Evolutionary conservation across 331 rosid species (phyloP).

Genomic region (Spiraea crenata): DNA sequence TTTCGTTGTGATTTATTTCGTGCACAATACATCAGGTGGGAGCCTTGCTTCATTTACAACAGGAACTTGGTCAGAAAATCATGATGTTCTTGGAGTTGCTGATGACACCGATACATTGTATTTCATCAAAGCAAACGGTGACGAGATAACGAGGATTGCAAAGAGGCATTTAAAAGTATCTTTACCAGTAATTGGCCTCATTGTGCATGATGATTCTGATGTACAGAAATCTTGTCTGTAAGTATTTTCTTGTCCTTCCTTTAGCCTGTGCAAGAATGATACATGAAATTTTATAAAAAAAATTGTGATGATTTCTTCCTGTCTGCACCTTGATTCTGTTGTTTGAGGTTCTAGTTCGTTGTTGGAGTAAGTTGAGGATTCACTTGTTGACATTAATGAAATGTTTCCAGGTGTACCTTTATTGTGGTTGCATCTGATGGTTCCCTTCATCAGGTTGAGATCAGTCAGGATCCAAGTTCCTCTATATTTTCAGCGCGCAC

Average conservation of each 20-base stretch:
- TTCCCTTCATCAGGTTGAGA: conserved; percentile 70
- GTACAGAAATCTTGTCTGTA: conserved; percentile 52
- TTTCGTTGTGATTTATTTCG: conserved; percentile 15
- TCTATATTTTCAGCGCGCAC: conserved; percentile 40
- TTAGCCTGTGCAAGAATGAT: conserved; percentile 16
- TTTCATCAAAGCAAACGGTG: conserved; percentile 78
- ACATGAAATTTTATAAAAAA: background rate
- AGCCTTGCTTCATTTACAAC: conserved; percentile 63
- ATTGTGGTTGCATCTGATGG: conserved; percentile 70
- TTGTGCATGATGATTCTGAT: conserved; percentile 46
- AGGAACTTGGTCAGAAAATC: conserved; percentile 89
- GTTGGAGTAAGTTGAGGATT: conserved; percentile 18
- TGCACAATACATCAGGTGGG: conserved; percentile 47
- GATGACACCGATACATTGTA: conserved; percentile 68
- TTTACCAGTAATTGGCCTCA: conserved; percentile 57
- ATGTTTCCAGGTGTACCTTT: conserved; percentile 73
- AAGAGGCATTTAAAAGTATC: conserved; percentile 66
- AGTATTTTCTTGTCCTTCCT: conserved; percentile 31
- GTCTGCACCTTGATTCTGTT: conserved; percentile 25
- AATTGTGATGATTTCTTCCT: conserved; percentile 8
- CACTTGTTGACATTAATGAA: conserved; percentile 30
- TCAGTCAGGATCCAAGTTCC: conserved; percentile 57
- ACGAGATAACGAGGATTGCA: conserved; percentile 56
- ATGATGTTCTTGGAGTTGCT: conserved; percentile 77
- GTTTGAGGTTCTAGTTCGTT: conserved; percentile 11